These are phyloP conservation scores for Coemansia sp. DNA, from an alignment of 192 early-diverging fungal species.

Conservation along the genomic window DNA sequence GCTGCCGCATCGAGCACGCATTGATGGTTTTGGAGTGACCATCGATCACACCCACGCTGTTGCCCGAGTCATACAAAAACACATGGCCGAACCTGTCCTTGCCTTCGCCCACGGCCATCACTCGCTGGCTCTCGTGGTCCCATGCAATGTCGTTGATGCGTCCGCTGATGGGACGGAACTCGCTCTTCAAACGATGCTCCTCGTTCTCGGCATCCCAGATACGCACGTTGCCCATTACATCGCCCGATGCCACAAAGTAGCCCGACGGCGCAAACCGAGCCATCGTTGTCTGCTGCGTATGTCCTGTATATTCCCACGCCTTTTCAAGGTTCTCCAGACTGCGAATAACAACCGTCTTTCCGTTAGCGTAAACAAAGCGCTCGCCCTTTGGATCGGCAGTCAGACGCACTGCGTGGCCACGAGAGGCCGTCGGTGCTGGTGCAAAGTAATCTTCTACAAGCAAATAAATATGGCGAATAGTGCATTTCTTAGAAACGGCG, in stretches of 20 bases:
- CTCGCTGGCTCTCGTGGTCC: conserved; percentile 93
- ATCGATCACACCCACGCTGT: conserved; percentile 85
- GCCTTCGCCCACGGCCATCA: conserved; percentile 96
- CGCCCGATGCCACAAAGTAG: conserved; percentile 95
- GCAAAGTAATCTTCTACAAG: conserved; percentile 58
- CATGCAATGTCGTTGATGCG: conserved; percentile 87
- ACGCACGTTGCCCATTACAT: conserved; percentile 83
- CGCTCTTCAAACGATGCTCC: conserved; percentile 83
- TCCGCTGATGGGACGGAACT: conserved; percentile 73
- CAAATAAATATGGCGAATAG: neutral
- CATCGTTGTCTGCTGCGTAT: conserved; percentile 74
- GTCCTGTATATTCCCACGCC: conserved; percentile 76
- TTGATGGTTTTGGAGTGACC: conserved; percentile 91
- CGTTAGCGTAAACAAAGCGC: conserved; percentile 87
- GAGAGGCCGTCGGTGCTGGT: conserved; percentile 70
- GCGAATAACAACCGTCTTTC: conserved; percentile 83
- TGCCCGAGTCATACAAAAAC: conserved; percentile 85
- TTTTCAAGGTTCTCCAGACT: conserved; percentile 56
- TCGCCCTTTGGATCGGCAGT: conserved; percentile 81
- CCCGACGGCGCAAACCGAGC: conserved; percentile 90
- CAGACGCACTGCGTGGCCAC: conserved; percentile 81
- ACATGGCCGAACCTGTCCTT: conserved; percentile 87
- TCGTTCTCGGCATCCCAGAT: conserved; percentile 89
- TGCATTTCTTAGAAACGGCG: too few species aligned
- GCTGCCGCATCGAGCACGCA: conserved; percentile 82